These are phyloP conservation scores for Onygenales sp. DNA, from an alignment of 2,329 filamentous ascomycete genomes.

Conservation along the genomic window DNA sequence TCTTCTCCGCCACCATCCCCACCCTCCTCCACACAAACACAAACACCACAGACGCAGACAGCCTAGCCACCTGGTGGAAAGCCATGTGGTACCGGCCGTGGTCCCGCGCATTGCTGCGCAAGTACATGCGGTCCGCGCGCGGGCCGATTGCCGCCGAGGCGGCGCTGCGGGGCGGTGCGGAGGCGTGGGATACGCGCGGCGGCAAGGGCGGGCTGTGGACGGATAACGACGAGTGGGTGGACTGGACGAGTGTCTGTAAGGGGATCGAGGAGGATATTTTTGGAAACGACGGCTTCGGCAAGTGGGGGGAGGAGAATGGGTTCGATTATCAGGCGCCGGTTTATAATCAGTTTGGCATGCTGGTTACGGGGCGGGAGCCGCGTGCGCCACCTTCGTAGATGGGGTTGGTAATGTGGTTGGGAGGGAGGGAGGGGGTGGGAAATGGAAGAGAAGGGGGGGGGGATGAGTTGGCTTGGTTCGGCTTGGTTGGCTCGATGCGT, in stretches of 20 bases:
- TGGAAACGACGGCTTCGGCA: slow-evolving; percentile 34
- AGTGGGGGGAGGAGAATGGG: slow-evolving; percentile 25
- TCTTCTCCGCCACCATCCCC: slow-evolving; percentile 38
- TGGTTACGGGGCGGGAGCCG: background rate
- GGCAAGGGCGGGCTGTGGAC: slow-evolving; percentile 48
- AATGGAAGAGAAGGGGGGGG: no score
- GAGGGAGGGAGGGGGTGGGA: no score
- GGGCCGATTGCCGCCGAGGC: slow-evolving; percentile 34
- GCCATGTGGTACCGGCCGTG: slow-evolving; percentile 42
- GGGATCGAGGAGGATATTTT: slow-evolving; percentile 39
- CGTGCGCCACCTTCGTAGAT: no score
- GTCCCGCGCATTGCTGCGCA: slow-evolving; percentile 41
- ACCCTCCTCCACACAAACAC: slow-evolving; percentile 34
- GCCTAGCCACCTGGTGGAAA: slow-evolving; percentile 26
- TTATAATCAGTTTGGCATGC: slow-evolving; percentile 2
- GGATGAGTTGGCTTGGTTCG: no score
- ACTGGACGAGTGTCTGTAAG: slow-evolving; percentile 39
- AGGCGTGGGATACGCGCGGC: slow-evolving; percentile 41
- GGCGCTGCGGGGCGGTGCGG: slow-evolving; percentile 34
- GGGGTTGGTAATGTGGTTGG: background rate
- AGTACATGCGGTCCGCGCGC: slow-evolving; percentile 37
- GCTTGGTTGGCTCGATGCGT: no score
- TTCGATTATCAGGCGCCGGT: background rate
- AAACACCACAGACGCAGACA: slow-evolving; percentile 22
- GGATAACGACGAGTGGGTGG: slow-evolving; percentile 38